Conservation (phyloP, 306 rosid genomes). For the Hylodesmum podocarpum region DNA sequence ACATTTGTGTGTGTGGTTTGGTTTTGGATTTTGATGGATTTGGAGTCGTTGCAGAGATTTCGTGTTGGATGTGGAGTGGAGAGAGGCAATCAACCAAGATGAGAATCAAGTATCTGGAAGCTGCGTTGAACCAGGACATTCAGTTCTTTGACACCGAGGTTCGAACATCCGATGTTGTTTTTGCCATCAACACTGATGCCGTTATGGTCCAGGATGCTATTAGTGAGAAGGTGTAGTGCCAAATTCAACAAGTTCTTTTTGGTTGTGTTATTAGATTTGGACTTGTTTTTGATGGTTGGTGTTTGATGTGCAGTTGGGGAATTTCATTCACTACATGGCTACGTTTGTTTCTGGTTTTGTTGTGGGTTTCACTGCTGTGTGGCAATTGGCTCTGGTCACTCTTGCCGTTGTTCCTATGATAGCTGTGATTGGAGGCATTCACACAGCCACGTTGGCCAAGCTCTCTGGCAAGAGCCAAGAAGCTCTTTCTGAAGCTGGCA, state of each 20-base stretch:
- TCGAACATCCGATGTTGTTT: constrained; percentile 92
- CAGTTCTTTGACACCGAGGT: constrained; percentile 88
- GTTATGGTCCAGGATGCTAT: constrained; percentile 99
- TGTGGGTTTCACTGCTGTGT: constrained; percentile 95
- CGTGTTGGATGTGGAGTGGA: constrained; percentile 99
- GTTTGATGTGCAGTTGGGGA: constrained; percentile 76
- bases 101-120: constrained; percentile 93
- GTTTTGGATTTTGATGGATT: background rate
- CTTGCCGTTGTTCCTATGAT: constrained; percentile 95
- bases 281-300: constrained; percentile 1
- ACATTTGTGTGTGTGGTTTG: background rate
- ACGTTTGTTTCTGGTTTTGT: constrained; percentile 94
- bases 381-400: constrained; percentile 96
- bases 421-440: constrained; percentile 88
- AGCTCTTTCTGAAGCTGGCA: constrained; percentile 92
- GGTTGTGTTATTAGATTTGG: constrained; percentile 13
- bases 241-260: background rate
- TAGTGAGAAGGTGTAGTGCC: constrained; percentile 80
- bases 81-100: constrained; percentile 93
- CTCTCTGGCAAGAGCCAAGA: constrained; percentile 88
- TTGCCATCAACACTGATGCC: constrained; percentile 87
- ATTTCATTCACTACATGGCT: constrained; percentile 96
- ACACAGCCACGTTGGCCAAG: constrained; percentile 77
- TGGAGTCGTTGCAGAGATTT: constrained; percentile 70
- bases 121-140: constrained; percentile 89